Percentiles rank a stretch among this genome's conserved stretches.
Conservation (phyloP, 2,329 filamentous ascomycete genomes). For the Hymenoscyphus fructigenus region DNA sequence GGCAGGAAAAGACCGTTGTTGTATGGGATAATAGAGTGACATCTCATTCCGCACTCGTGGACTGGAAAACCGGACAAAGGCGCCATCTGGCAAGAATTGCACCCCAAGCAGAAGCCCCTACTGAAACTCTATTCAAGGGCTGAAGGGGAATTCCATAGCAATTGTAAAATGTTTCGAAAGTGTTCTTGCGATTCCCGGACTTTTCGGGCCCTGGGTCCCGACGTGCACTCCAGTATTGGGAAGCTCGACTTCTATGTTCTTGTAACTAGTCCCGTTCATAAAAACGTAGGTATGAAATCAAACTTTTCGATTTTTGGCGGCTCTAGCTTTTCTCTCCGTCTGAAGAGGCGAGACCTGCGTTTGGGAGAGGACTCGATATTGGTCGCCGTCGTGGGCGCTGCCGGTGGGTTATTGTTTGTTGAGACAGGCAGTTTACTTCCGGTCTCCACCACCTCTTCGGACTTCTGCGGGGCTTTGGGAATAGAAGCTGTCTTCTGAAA, state of each 20-base stretch:
- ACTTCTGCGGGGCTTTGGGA: neutral
- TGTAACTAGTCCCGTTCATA: conserved; percentile 14
- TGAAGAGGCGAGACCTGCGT: conserved; percentile 13
- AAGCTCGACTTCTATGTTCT: neutral
- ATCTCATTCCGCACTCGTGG: conserved; percentile 74
- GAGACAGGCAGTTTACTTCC: neutral
- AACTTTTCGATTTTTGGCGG: conserved; percentile 23
- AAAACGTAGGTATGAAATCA: conserved; percentile 31
- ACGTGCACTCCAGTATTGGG: too few relatives aligned
- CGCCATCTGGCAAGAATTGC: conserved; percentile 80
- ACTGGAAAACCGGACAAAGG: conserved; percentile 78
- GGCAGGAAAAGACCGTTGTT: conserved; percentile 77
- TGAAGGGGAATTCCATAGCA: conserved; percentile 5
- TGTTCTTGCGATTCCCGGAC: neutral
- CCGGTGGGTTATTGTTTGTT: neutral
- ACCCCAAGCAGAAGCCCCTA: conserved; percentile 76
- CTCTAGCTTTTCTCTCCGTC: conserved; percentile 25
- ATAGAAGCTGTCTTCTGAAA: neutral
- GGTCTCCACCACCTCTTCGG: neutral
- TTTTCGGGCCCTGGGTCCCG: too few relatives aligned
- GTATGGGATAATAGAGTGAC: conserved; percentile 86
- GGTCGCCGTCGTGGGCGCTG: neutral
- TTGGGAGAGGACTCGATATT: neutral
- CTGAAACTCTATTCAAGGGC: conserved; percentile 60
- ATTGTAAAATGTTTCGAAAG: neutral